phyloP scores from a whole-genome alignment of 2,329 filamentous ascomycete species.

The Aspergillus aculeatinus region DNA sequence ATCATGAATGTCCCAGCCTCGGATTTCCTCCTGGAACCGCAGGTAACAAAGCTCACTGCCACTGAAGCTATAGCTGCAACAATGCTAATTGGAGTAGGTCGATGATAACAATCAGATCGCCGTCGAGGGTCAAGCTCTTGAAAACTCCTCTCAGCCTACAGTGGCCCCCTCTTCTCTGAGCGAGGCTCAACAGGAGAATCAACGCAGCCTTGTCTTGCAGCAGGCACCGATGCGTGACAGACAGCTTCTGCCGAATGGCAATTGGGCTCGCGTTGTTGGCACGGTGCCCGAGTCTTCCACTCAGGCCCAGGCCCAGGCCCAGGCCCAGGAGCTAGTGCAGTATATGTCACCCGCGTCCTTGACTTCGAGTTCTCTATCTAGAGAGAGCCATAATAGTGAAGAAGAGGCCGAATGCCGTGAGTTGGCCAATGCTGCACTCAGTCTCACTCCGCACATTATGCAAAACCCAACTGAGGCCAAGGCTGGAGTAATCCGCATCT shows the following conservation, averaged over 20 bases:
- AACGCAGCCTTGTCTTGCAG: constrained; percentile 4
- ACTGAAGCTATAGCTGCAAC: constrained; percentile 1
- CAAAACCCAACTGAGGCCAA: constrained; percentile 26
- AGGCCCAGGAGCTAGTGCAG: constrained; percentile 13
- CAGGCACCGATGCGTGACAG: constrained; percentile 4
- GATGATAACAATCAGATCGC: background rate
- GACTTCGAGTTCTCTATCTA: constrained; percentile 17
- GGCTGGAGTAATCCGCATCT: constrained; percentile 29
- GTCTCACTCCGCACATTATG: constrained; percentile 7
- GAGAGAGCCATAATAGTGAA: constrained; percentile 18
- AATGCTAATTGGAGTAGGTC: background rate
- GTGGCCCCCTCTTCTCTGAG: constrained; percentile 13
- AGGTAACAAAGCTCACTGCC: constrained; percentile 13
- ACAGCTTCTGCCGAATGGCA: constrained; percentile 14
- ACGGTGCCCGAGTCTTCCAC: constrained; percentile 4
- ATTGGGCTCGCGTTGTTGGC: constrained; percentile 23
- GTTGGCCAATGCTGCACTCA: constrained; percentile 1
- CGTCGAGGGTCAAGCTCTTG: background rate
- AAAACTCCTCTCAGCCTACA: constrained; percentile 15
- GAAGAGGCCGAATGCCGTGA: constrained; percentile 5
- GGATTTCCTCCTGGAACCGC: constrained; percentile 19
- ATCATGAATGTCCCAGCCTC: constrained; percentile 23
- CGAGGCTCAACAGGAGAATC: constrained; percentile 15
- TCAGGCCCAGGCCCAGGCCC: background rate
- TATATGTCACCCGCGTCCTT: constrained; percentile 19